A percentile compares a stretch with the other conserved stretches of the same genome.
Conservation (phyloP, 2,329 filamentous ascomycete genomes). For the Talaromyces sp. region DNA sequence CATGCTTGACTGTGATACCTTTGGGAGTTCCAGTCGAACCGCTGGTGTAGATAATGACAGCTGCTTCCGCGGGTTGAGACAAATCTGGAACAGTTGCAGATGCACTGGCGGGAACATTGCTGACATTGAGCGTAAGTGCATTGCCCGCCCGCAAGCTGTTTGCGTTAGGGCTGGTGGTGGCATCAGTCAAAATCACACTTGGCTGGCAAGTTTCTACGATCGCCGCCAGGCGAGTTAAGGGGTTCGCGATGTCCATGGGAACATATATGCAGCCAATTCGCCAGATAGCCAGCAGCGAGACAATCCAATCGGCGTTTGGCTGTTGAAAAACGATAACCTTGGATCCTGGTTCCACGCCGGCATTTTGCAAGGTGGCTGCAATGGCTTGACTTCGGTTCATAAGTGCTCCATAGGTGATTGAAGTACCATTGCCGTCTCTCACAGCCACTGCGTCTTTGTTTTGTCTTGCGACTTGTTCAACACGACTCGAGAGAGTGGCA, state of each 20-base stretch:
- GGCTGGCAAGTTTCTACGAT: too few species aligned
- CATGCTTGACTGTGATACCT: slow-evolving; percentile 13
- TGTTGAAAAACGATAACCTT: slow-evolving; percentile 11
- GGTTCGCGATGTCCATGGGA: too few species aligned
- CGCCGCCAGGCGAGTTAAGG: too few species aligned
- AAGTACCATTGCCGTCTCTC: slow-evolving; percentile 4
- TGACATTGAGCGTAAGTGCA: too few species aligned
- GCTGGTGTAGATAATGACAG: slow-evolving; percentile 13
- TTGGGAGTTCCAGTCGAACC: slow-evolving; percentile 20
- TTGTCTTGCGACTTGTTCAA: neutral
- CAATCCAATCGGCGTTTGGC: slow-evolving; percentile 11
- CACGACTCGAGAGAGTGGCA: neutral
- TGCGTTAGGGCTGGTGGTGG: too few species aligned
- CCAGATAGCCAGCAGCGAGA: too few species aligned
- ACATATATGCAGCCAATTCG: too few species aligned
- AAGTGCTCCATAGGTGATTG: slow-evolving; percentile 10
- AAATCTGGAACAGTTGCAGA: too few species aligned
- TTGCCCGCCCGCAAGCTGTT: too few species aligned
- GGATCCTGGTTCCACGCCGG: neutral
- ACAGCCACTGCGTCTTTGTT: neutral
- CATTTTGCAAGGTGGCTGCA: slow-evolving; percentile 2
- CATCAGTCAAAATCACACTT: too few species aligned
- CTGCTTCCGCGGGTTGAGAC: too few species aligned
- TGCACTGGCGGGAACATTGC: too few species aligned
- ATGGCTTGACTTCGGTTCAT: slow-evolving; percentile 6